Conservation (phyloP, 2,329 filamentous ascomycete genomes). For the Grosmannia huntii region DNA sequence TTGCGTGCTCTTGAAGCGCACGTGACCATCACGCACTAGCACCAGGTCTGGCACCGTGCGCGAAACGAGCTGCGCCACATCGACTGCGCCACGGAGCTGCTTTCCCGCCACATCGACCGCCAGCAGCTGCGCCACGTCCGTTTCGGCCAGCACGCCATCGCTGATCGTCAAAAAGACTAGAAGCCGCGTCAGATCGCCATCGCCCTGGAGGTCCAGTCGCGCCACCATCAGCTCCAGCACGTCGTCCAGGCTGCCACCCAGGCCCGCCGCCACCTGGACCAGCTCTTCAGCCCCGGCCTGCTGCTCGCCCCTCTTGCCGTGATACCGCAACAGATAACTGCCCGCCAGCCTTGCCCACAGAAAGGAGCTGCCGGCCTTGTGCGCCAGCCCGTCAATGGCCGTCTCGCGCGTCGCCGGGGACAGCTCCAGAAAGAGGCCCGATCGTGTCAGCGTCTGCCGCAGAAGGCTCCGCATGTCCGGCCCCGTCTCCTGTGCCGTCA, state of each 20-base stretch:
- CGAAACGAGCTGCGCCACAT: background rate
- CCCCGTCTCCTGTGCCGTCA: conserved; percentile 20
- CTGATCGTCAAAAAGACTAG: conserved; percentile 23
- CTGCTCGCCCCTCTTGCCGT: background rate
- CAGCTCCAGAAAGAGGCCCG: conserved; percentile 13
- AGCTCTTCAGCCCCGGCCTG: conserved; percentile 5
- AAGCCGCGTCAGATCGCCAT: conserved; percentile 15
- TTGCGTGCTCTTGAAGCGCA: conserved; percentile 25
- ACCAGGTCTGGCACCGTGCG: conserved; percentile 18
- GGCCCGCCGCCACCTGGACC: conserved; percentile 13
- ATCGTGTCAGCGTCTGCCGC: conserved; percentile 14
- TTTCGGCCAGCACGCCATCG: conserved; percentile 18
- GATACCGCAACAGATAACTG: conserved; percentile 16
- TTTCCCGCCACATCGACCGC: background rate
- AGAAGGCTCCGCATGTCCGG: conserved; percentile 22
- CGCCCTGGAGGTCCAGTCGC: conserved; percentile 16
- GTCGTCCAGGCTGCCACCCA: conserved; percentile 15
- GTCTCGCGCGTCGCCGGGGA: conserved; percentile 12
- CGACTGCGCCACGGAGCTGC: background rate
- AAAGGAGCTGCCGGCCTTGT: conserved; percentile 23
- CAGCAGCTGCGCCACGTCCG: background rate
- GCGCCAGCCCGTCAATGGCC: conserved; percentile 18
- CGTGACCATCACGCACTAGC: conserved; percentile 19
- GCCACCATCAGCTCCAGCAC: conserved; percentile 16
- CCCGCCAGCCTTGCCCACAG: conserved; percentile 23